phyloP scores from a whole-genome alignment of 2,329 filamentous ascomycete species.

The Alternaria tenuissima region DNA sequence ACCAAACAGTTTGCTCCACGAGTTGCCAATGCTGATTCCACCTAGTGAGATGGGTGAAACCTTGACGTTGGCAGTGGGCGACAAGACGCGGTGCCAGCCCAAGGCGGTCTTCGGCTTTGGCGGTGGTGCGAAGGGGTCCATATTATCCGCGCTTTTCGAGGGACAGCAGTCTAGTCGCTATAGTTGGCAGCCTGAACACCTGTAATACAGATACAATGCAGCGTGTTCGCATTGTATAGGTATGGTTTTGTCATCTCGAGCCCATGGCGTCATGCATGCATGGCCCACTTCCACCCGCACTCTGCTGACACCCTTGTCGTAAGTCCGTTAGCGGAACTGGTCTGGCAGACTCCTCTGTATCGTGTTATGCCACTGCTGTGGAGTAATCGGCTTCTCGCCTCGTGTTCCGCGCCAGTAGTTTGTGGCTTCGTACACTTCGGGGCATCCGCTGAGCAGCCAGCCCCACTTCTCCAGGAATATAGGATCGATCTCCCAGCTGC shows the following conservation, averaged over 20 bases:
- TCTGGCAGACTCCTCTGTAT: not conserved
- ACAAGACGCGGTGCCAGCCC: not conserved
- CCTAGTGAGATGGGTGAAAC: constrained; percentile 29
- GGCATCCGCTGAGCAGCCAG: constrained; percentile 51
- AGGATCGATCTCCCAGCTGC: constrained; percentile 59
- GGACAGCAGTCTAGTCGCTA: not conserved
- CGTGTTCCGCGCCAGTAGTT: constrained; percentile 28
- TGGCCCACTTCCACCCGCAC: not conserved
- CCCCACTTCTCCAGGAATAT: constrained; percentile 59
- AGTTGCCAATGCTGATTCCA: constrained; percentile 69
- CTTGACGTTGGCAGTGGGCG: not conserved
- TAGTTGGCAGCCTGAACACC: not conserved
- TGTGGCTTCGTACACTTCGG: constrained; percentile 46
- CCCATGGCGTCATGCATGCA: not conserved
- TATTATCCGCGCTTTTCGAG: not conserved
- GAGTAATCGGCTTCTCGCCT: constrained; percentile 19
- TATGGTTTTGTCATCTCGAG: not conserved
- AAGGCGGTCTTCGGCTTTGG: not conserved
- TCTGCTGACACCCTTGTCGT: not conserved
- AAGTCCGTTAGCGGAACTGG: not conserved
- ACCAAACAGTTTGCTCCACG: constrained; percentile 65
- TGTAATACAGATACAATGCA: not conserved
- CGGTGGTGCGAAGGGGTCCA: not conserved
- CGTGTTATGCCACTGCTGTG: constrained; percentile 7
- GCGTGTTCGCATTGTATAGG: not conserved